Base-by-base conservation (phyloP, 306 rosid genomes). In the Rubus parviflorus region DNA sequence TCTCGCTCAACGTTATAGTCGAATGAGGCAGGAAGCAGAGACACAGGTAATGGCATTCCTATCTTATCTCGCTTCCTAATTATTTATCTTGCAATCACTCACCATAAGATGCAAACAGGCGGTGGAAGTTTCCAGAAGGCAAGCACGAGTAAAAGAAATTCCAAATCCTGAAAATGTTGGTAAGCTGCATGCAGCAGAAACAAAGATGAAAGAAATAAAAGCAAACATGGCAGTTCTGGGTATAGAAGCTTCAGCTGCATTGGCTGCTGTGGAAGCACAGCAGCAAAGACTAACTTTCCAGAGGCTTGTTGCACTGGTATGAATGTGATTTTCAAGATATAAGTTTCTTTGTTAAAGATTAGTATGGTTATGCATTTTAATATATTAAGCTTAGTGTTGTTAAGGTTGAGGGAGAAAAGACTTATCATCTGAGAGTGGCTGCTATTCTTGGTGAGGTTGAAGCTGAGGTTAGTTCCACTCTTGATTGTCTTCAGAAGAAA, bases 1-100 rank as follows among this genome's bases (percentile, higher is more conserved):
- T 86, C 97, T 95, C 78, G 99, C 89, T 76, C 98, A 95, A 70
- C 90, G 98, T 80, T 95, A 95, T 83, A 92, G 99, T 88, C 88
- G 92, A 71, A 89, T 95, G 98, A 86, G 99, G 80, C 99, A 90
- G 75, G 99, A 95, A 82, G 98, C 99, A 42, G 99, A 95, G 85
- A 25, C 89, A 74, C 93, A 78, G 80, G 99, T 91, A 82, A 66
- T 60, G 43, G 6, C 42, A 37, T 49, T 75, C 43, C 53, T 46
- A 37, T 68, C 51, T 56, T 17, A 47, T 62, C 58, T 74, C 68
- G 17, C 51, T 72, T 42, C 41, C 70, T 60, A 66, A 43, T 47
- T 74, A 62, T 79, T 20, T 25, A 17, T 58, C 48, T 70, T 68
- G 51, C 52, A 56, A 52, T 81, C 71, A 42, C 74, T 86, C 83